These are phyloP conservation scores for Monascus ruber DNA, from an alignment of 2,329 filamentous ascomycete species.

Conservation along the genomic window DNA sequence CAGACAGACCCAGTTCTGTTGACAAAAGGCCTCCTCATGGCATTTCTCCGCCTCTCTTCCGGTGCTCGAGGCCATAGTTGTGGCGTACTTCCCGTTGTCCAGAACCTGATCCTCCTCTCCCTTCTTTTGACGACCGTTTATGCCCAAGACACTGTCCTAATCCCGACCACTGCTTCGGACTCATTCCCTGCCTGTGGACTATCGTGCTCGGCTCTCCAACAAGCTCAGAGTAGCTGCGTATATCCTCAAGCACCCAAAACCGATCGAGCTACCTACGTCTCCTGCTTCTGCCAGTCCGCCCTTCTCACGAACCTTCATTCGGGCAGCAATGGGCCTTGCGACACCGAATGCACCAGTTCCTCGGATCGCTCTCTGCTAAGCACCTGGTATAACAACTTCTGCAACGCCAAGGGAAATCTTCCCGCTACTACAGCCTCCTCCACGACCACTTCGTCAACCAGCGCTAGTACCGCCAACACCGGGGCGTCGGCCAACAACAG, in stretches of 20 bases:
- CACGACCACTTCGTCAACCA: conserved; percentile 8
- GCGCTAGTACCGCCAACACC: conserved; percentile 4
- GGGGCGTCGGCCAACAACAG: conserved; percentile 10
- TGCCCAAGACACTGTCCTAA: conserved; percentile 11
- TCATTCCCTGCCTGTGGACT: conserved; percentile 53
- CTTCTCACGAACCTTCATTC: conserved; percentile 48
- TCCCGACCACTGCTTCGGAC: conserved; percentile 26
- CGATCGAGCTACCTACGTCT: conserved; percentile 44
- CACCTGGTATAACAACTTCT: conserved; percentile 60
- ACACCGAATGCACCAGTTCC: conserved; percentile 43
- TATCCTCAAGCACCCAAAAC: conserved; percentile 36
- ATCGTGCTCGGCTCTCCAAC: conserved; percentile 49
- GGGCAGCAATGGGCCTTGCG: conserved; percentile 51
- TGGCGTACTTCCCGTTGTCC: neutral
- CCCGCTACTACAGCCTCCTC: conserved; percentile 16
- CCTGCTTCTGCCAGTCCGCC: conserved; percentile 62
- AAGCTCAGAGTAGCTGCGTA: conserved; percentile 62
- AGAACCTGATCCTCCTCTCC: conserved; percentile 6
- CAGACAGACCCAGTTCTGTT: too few species aligned
- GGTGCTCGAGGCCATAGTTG: too few species aligned
- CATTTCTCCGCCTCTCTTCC: too few species aligned
- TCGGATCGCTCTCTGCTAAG: conserved; percentile 48
- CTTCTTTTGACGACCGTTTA: conserved; percentile 12
- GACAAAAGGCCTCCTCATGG: too few species aligned
- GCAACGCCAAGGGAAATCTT: conserved; percentile 38